Conservation (phyloP, 805 yeast genomes). For the Kuraishia ogatae region DNA sequence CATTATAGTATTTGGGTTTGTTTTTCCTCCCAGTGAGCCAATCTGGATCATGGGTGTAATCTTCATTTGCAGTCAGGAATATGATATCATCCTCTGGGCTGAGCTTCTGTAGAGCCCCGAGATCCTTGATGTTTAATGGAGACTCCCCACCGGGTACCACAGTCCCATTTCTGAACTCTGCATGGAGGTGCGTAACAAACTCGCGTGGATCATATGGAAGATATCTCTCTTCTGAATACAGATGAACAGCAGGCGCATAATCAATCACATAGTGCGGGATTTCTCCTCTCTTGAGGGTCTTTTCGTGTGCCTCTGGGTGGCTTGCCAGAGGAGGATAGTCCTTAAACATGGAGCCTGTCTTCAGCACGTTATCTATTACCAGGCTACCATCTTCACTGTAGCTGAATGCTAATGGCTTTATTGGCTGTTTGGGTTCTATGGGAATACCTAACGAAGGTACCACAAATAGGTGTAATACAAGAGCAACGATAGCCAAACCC, state of each 20-base stretch:
- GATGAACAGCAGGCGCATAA: constrained; percentile 69
- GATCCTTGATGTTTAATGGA: constrained; percentile 21
- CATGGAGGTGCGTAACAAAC: constrained; percentile 58
- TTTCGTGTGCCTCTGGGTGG: constrained; percentile 23
- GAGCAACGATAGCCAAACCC: background rate
- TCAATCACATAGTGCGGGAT: constrained; percentile 58
- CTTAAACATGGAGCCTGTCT: constrained; percentile 11
- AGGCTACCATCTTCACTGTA: background rate
- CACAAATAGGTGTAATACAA: background rate
- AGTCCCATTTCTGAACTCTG: constrained; percentile 43
- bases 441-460: background rate
- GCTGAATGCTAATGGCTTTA: background rate
- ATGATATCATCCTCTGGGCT: constrained; percentile 26
- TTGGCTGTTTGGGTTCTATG: background rate
- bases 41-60: constrained; percentile 65
- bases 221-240: constrained; percentile 84
- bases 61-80: constrained; percentile 58
- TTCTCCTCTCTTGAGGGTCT: constrained; percentile 39
- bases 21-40: constrained; percentile 76
- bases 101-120: constrained; percentile 24
- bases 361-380: constrained; percentile 6
- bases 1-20: constrained; percentile 63
- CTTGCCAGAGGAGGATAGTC: constrained; percentile 27
- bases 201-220: constrained; percentile 74
- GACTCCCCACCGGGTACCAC: constrained; percentile 17